phyloP scores from a whole-genome alignment of 768 basidiomycete species.

The Agaricus subrufescens region DNA sequence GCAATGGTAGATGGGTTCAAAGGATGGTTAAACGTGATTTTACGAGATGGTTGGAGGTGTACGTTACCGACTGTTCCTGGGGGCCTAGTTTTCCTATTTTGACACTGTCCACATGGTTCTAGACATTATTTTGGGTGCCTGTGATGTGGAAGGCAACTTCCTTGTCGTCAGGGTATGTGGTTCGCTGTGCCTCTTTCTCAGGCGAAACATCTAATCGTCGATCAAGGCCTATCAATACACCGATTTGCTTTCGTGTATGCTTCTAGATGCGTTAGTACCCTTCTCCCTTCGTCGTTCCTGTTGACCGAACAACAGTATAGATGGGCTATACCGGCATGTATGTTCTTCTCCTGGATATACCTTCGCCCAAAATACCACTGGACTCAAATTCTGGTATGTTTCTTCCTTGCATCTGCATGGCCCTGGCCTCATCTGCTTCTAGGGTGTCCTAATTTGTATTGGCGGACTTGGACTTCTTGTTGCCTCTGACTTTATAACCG shows the following conservation, averaged over 20 bases:
- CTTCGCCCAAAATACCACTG: slow-evolving; percentile 77
- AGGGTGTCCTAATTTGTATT: slow-evolving; percentile 74
- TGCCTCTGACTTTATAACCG: slow-evolving; percentile 69
- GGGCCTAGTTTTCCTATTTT: background rate
- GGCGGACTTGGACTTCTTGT: slow-evolving; percentile 79
- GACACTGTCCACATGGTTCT: slow-evolving; percentile 2
- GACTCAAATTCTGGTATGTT: slow-evolving; percentile 71
- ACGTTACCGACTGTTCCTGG: slow-evolving; percentile 16
- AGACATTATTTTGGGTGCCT: slow-evolving; percentile 77
- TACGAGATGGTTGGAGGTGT: slow-evolving; percentile 88
- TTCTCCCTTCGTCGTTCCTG: background rate
- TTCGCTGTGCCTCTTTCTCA: background rate
- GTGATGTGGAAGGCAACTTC: slow-evolving; percentile 88
- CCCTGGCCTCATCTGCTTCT: background rate
- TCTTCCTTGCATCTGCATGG: background rate
- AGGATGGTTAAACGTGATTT: slow-evolving; percentile 75
- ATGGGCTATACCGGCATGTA: slow-evolving; percentile 87
- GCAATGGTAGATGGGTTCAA: slow-evolving; percentile 65
- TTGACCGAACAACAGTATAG: slow-evolving; percentile 26
- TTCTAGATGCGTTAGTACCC: slow-evolving; percentile 74
- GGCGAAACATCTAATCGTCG: background rate
- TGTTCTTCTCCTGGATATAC: slow-evolving; percentile 81
- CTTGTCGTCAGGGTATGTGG: slow-evolving; percentile 65
- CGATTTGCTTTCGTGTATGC: slow-evolving; percentile 83
- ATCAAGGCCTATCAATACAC: slow-evolving; percentile 78